Evolutionary conservation across 2,329 filamentous ascomycete species (phyloP), one percentile per base, ranked within the genome.

Genomic region (Amauroascus niger): DNA sequence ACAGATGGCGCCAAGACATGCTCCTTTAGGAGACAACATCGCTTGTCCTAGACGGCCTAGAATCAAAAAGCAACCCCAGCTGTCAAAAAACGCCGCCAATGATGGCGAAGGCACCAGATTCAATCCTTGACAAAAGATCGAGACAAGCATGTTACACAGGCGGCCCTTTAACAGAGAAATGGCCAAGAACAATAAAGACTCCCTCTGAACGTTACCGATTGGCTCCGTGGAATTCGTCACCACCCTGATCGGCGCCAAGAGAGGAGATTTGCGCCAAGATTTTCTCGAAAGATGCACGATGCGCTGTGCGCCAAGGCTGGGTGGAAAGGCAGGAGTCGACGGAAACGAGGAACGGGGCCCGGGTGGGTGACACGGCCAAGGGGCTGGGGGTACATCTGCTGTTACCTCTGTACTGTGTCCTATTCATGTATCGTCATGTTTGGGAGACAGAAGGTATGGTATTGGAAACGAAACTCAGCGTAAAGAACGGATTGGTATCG

Each of bases 201-300:
- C 30, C 4, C 1, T 24, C 32, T 47, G 44, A 22, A 28, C 13
- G 30, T 14, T 35, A 24, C 48, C 37, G 48, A 50, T 50, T 50
- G 48, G 48, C 13, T 50, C 48, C 48, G 48, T n/a, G 48, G 7
- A 24, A 32, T 43, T 43, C 37, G 48, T 50, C 37, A 41, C 48
- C 28, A n/a, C 22, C 37, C 47, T 49, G 47, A 32, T 18, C 24
- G 24, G 26, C 20, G 48, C 48, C 48, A 50, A 50, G 48, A 50
- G 48, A 50, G 48, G 48, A 50, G 48, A 50, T 50, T 50, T 50
- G 48, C 48, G 48, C 48, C 48, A 50, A 50, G 48, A 30, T 14
- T 43, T 50, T 50, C 35, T 50, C 37, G 48, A 50, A 50, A 13
- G 48, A 32, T 16, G 26, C 13, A 32, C 22, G 48, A 18, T 30